Conservation (phyloP, 305 asterid species). For the Fraxinus angustifolia region DNA sequence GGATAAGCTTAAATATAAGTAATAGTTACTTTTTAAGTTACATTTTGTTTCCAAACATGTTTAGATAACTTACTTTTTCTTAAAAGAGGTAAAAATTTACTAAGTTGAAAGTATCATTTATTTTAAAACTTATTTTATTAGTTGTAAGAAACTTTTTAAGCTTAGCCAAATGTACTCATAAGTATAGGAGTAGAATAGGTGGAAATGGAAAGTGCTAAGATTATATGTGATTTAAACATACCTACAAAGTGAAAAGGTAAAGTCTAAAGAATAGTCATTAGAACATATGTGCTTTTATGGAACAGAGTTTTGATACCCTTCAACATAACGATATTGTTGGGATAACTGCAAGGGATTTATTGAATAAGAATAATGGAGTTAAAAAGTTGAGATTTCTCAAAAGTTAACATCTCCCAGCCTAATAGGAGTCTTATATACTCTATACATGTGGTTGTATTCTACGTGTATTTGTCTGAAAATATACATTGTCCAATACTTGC, state of each 20-base stretch:
- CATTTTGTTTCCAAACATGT: not conserved
- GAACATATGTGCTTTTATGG: not conserved
- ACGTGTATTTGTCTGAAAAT: not conserved
- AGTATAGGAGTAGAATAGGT: not conserved
- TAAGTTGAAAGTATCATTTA: not conserved
- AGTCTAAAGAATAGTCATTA: not conserved
- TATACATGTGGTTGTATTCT: not conserved
- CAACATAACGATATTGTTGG: not conserved
- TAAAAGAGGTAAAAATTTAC: not conserved
- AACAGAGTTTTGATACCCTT: not conserved
- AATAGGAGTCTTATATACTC: not conserved
- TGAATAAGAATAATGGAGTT: not conserved
- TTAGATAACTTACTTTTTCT: not conserved
- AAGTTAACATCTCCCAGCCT: not conserved
- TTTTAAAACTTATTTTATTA: not conserved
- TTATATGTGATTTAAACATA: not conserved
- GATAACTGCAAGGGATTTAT: not conserved
- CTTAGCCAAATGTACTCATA: not conserved
- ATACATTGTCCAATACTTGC: not conserved
- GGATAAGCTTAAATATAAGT: not conserved
- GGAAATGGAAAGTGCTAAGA: not conserved
- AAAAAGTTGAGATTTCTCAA: not conserved
- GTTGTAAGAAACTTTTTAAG: not conserved
- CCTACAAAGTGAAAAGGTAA: not conserved
- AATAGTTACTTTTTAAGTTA: not conserved